Base-by-base conservation (phyloP, 108 stramenopile genomes). In the Pseudonitzschia multistriata region DNA sequence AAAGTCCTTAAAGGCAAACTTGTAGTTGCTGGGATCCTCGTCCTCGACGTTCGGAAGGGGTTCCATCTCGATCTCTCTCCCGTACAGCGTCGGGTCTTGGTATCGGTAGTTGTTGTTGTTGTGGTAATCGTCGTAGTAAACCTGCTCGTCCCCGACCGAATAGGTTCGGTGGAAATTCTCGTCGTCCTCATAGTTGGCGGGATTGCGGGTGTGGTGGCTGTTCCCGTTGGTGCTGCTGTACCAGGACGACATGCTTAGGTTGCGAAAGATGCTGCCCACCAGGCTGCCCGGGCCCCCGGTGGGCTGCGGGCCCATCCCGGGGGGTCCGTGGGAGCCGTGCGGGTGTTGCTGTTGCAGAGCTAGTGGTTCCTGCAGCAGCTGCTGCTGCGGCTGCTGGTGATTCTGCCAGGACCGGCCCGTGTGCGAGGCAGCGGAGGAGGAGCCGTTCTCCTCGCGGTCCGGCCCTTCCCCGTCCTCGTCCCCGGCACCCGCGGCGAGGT, bases 1-100 rank as follows among this genome's bases (percentile, higher is more conserved):
- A 74, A 88, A 88, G 61, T 88, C 86, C 42, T 68, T 42, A 60
- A 83, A 88, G 3, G 81, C 77, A 62, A 85, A 82, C 19, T 77
- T 64, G 31, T 85, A 80, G 42, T 72, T 70, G 0, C 40, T 61
- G 3, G 66, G 71, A 53, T 74, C 70, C 11, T 80, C 71, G 17
- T 79, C 67, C 35, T 59, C 57, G 34, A 30, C 57, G 57, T 59
- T 30, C 7, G 57, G 57, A 3, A 59, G 29, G 31, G 57, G 8
- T 59, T 59, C 57, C 57, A 59, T 33, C 35, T 59, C 57, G 31
- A 59, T 59, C 35, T 59, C 57, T 35, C 57, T 27, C 3, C 35
- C n/a, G 31, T 30, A 59, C 57, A 59, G 17, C 29, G 54, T 11
- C n/a, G 57, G 57, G 35, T 59, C 63, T 25, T 64, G 27, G 34